phyloP scores from a whole-genome alignment of 331 rosid species.

The Telfairia occidentalis region DNA sequence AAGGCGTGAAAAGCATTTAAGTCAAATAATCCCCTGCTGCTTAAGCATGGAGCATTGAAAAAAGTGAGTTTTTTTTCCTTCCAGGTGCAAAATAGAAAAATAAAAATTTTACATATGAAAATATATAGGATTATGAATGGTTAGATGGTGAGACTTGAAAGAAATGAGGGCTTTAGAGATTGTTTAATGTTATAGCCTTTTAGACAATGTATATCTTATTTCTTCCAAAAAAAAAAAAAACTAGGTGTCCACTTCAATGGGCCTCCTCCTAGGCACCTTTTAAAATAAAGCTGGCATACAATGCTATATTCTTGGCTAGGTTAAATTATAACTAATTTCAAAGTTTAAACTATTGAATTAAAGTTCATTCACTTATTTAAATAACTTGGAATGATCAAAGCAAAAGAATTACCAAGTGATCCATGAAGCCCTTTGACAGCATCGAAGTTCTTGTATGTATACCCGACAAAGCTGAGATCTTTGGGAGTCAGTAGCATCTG shows the following conservation, averaged over 20 bases:
- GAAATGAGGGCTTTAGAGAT: neutral
- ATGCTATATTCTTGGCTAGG: neutral
- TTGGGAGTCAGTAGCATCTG: conserved; percentile 63
- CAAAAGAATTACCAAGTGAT: conserved; percentile 41
- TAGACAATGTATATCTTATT: neutral
- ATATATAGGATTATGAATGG: neutral
- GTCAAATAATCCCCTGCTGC: neutral
- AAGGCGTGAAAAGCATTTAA: neutral
- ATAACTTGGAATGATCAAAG: conserved; percentile 6
- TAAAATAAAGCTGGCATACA: neutral
- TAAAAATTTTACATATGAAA: neutral
- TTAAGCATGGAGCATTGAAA: neutral
- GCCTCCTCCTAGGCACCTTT: neutral
- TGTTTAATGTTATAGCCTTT: neutral
- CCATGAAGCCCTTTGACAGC: conserved; percentile 81
- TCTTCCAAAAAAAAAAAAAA: neutral
- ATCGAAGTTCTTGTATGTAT: conserved; percentile 90
- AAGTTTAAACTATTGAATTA: neutral
- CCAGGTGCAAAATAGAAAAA: neutral
- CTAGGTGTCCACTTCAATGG: neutral
- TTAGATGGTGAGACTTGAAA: neutral
- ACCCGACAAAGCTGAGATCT: conserved; percentile 88
- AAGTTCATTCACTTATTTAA: neutral
- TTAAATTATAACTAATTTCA: neutral
- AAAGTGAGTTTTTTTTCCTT: neutral